Percentiles rank a stretch among this genome's conserved stretches.
phyloP scores from a whole-genome alignment of 2,329 filamentous ascomycete species.

The Exophiala bonariae region DNA sequence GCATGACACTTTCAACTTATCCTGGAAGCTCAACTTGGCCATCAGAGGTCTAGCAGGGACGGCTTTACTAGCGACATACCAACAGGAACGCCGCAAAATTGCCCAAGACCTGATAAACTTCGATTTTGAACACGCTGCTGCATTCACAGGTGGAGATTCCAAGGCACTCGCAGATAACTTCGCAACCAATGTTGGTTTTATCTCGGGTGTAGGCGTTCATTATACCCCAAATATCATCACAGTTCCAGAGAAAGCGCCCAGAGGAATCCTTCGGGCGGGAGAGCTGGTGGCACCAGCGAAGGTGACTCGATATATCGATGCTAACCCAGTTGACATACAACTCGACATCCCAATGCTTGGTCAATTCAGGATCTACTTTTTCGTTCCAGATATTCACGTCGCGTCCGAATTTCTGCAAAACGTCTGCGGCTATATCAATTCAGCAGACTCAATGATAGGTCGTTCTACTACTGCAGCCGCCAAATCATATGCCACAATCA shows the following conservation, averaged over 20 bases:
- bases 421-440: conserved; percentile 58
- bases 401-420: conserved; percentile 59
- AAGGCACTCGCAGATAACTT: conserved; percentile 66
- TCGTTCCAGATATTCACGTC: conserved; percentile 62
- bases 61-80: conserved; percentile 51
- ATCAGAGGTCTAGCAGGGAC: conserved; percentile 42
- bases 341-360: conserved; percentile 75
- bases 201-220: conserved; percentile 69
- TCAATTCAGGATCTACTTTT: conserved; percentile 74
- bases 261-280: conserved; percentile 39
- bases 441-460: conserved; percentile 56
- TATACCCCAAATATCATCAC: conserved; percentile 67
- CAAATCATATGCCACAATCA: conserved; percentile 62
- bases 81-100: conserved; percentile 56
- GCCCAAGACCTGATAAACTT: conserved; percentile 67
- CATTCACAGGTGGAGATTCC: conserved; percentile 61
- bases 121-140: conserved; percentile 46
- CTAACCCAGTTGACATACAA: conserved; percentile 75
- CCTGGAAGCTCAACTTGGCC: conserved; percentile 56
- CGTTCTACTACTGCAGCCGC: conserved; percentile 60
- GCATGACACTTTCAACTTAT: conserved; percentile 63
- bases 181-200: conserved; percentile 69
- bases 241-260: conserved; percentile 40
- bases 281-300: conserved; percentile 63
- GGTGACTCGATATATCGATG: conserved; percentile 73